Evolutionary conservation across 306 rosid species (phyloP).

Genomic region (Prosopis cineraria): DNA sequence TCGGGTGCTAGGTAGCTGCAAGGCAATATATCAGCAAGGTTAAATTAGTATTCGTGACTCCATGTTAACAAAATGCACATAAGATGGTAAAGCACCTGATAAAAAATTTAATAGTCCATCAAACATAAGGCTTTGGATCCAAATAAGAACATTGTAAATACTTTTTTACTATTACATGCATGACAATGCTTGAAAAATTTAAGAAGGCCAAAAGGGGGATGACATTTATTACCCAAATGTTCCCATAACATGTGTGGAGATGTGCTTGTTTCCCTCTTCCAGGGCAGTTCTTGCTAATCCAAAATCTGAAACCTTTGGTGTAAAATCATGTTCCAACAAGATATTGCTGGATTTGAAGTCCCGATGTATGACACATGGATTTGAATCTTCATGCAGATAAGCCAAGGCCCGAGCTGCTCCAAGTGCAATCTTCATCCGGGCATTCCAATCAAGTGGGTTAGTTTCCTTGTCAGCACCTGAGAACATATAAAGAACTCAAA

Average conservation of each 20-base stretch:
- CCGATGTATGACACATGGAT: conserved; percentile 92
- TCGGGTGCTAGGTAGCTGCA: conserved; percentile 97
- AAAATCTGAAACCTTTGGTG: conserved; percentile 95
- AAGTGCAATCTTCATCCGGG: conserved; percentile 89
- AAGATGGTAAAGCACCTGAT: conserved; percentile 2
- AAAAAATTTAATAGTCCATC: conserved; percentile 5
- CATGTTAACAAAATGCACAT: conserved; percentile 22
- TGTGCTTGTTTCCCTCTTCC: conserved; percentile 86
- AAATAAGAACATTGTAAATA: conserved; percentile 8
- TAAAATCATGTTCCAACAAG: conserved; percentile 81
- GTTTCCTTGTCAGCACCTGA: conserved; percentile 85
- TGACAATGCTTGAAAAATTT: conserved; percentile 15
- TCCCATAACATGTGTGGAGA: conserved; percentile 99
- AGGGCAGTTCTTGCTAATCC: conserved; percentile 95
- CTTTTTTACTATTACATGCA: conserved; percentile 28
- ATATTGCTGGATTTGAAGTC: conserved; percentile 98
- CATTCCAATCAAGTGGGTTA: conserved; percentile 83
- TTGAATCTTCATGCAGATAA: conserved; percentile 94
- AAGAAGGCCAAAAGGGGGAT: neutral
- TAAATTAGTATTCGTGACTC: conserved; percentile 19
- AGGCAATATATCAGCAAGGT: conserved; percentile 31
- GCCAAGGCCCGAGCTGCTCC: conserved; percentile 97
- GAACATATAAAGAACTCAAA: conserved; percentile 32
- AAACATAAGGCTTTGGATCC: neutral
- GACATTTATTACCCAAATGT: conserved; percentile 75